These are phyloP conservation scores for Bromus sterilis DNA, from an alignment of 176 grass and related monocot species.

Conservation along the genomic window DNA sequence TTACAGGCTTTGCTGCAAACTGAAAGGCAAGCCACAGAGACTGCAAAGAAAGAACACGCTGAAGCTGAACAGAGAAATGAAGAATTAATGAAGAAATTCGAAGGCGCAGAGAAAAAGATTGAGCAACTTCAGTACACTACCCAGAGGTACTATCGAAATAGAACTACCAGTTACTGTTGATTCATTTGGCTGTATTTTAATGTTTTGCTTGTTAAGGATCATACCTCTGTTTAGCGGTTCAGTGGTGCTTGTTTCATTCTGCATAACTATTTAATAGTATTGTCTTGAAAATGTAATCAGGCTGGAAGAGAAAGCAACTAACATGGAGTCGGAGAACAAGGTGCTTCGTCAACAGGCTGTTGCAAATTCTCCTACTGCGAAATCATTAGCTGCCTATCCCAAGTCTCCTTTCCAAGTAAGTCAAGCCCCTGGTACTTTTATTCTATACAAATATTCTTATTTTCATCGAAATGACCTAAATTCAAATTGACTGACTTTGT, in stretches of 20 bases:
- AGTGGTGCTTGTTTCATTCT: not conserved
- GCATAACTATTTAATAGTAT: constrained; percentile 4
- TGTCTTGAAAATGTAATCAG: constrained; percentile 21
- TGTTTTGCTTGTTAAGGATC: constrained; percentile 16
- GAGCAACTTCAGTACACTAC: constrained; percentile 91
- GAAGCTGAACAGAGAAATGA: constrained; percentile 71
- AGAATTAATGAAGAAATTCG: constrained; percentile 83
- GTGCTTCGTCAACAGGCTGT: constrained; percentile 95
- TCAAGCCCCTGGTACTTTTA: constrained; percentile 3
- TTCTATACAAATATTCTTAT: constrained; percentile 12
- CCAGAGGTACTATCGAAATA: constrained; percentile 62
- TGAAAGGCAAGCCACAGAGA: constrained; percentile 64
- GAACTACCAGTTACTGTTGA: not conserved
- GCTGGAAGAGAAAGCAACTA: constrained; percentile 90
- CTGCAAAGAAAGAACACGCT: constrained; percentile 65
- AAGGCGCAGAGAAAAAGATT: constrained; percentile 68
- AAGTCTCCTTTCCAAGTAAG: constrained; percentile 49
- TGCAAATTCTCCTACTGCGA: constrained; percentile 86
- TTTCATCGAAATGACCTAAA: constrained; percentile 12
- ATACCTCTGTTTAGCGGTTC: not conserved
- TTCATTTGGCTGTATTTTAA: not conserved
- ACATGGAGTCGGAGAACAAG: constrained; percentile 93
- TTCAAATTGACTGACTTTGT: constrained; percentile 25
- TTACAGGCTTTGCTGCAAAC: constrained; percentile 60
- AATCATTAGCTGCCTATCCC: constrained; percentile 63